phyloP scores from a whole-genome alignment of 306 rosid genomes.

The Sphenostylis stenocarpa region DNA sequence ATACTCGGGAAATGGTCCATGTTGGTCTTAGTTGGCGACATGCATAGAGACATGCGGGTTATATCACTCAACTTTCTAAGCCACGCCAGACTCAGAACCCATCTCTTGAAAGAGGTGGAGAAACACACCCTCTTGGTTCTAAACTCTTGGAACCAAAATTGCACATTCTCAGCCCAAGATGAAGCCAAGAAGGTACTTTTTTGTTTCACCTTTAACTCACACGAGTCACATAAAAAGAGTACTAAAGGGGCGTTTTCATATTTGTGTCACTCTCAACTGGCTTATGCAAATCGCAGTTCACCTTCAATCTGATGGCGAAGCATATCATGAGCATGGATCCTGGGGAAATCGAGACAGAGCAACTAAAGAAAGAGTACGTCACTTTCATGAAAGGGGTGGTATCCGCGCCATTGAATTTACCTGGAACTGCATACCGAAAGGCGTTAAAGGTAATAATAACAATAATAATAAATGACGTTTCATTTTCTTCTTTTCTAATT shows the following conservation, averaged over 20 bases:
- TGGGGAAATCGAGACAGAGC: slow-evolving; percentile 78
- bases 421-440: slow-evolving; percentile 88
- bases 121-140: slow-evolving; percentile 74
- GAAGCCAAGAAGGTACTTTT: slow-evolving; percentile 84
- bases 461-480: background rate
- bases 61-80: slow-evolving; percentile 87
- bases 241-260: background rate
- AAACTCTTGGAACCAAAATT: slow-evolving; percentile 60
- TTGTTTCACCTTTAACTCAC: background rate
- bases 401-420: slow-evolving; percentile 83
- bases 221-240: background rate
- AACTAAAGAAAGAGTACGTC: slow-evolving; percentile 74
- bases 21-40: slow-evolving; percentile 97
- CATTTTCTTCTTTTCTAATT: background rate
- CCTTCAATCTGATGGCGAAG: slow-evolving; percentile 92
- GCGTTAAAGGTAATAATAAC: slow-evolving; percentile 67
- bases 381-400: slow-evolving; percentile 97
- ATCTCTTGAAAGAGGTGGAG: slow-evolving; percentile 74
- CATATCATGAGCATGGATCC: slow-evolving; percentile 95
- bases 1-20: slow-evolving; percentile 99
- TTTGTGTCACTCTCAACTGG: background rate
- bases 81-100: slow-evolving; percentile 74
- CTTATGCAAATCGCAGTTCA: slow-evolving; percentile 58
- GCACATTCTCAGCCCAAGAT: slow-evolving; percentile 79
- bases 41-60: slow-evolving; percentile 90